phyloP scores from a whole-genome alignment of 73 alveolate species.

The Paramecium primaurelia region DNA sequence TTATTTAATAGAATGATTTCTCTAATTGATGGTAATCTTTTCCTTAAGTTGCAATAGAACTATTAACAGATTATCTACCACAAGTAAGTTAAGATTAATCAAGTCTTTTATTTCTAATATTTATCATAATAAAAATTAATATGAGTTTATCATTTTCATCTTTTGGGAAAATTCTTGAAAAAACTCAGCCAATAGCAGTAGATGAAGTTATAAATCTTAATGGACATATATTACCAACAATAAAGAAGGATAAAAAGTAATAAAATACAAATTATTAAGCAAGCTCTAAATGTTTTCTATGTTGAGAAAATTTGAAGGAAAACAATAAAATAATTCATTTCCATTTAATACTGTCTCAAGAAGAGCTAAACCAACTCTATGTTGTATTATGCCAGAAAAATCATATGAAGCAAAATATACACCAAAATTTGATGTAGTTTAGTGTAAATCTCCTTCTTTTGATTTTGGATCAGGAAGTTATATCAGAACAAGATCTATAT shows the following conservation, averaged over 20 bases:
- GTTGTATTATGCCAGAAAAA: neutral
- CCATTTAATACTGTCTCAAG: neutral
- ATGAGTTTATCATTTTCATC: slow-evolving; percentile 10
- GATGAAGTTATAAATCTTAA: neutral
- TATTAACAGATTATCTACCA: neutral
- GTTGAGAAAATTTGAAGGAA: neutral
- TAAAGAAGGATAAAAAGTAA: neutral
- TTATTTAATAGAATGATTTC: neutral
- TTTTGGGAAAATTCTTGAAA: slow-evolving; percentile 25
- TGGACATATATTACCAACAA: neutral
- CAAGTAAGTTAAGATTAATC: neutral
- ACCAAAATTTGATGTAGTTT: neutral
- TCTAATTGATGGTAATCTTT: neutral
- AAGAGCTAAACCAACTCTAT: neutral
- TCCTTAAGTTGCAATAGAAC: slow-evolving; percentile 25
- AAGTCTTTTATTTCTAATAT: slow-evolving; percentile 9
- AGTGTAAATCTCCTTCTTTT: neutral
- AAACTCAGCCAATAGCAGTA: slow-evolving; percentile 20
- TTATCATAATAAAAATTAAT: neutral
- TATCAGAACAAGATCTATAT: neutral
- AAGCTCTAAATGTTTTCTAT: neutral
- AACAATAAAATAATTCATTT: neutral
- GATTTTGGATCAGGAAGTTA: neutral
- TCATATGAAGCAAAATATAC: slow-evolving; percentile 37
- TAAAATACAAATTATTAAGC: neutral